Percentiles rank a stretch among this genome's conserved stretches.
These are phyloP conservation scores for Mangifera indica DNA, from an alignment of 345 rosid genomes.

Conservation along the genomic window DNA sequence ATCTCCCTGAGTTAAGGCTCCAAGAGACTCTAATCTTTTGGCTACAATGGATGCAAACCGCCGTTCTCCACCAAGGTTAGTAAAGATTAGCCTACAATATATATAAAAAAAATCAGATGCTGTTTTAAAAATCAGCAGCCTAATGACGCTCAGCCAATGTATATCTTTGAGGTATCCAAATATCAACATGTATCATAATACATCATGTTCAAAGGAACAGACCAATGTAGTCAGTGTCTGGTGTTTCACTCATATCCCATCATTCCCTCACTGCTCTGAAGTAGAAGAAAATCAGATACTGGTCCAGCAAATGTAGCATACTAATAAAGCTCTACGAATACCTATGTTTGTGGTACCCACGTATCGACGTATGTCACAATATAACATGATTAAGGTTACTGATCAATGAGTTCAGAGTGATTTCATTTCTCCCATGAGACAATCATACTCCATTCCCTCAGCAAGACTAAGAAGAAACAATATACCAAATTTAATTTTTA, in stretches of 20 bases:
- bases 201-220: slow-evolving; percentile 10
- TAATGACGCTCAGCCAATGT: background rate
- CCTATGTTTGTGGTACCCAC: too few relatives aligned
- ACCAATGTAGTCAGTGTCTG: background rate
- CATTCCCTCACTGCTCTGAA: too few relatives aligned
- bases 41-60: slow-evolving; percentile 99
- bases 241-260: background rate
- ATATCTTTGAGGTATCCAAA: background rate
- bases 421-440: too few relatives aligned
- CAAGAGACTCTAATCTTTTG: slow-evolving; percentile 93
- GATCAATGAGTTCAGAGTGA: too few relatives aligned
- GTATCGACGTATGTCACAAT: too few relatives aligned
- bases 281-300: too few relatives aligned
- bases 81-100: slow-evolving; percentile 68
- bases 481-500: background rate
- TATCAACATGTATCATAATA: background rate
- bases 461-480: background rate
- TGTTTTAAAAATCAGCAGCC: slow-evolving; percentile 4
- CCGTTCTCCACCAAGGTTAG: slow-evolving; percentile 97
- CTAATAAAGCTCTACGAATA: too few relatives aligned
- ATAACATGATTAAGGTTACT: too few relatives aligned
- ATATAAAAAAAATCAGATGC: background rate
- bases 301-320: too few relatives aligned
- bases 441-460: too few relatives aligned
- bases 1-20: slow-evolving; percentile 98